A percentile compares a stretch with the other conserved stretches of the same genome.
These are phyloP conservation scores for Paramecium bursaria DNA, from an alignment of 73 alveolate species.

Conservation along the genomic window DNA sequence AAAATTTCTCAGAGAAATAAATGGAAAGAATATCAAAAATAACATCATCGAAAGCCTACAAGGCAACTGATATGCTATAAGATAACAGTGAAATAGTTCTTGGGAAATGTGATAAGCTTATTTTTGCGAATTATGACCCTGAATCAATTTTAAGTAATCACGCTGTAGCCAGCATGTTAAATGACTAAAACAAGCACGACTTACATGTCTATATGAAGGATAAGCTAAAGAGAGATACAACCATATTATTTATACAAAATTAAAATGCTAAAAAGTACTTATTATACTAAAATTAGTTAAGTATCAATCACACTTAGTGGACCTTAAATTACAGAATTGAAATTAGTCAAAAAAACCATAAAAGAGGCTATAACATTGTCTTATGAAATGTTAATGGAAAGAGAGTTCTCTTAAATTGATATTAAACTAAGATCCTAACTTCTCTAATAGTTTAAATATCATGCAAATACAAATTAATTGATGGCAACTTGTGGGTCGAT, in stretches of 20 bases:
- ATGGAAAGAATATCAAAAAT: neutral
- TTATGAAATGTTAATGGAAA: constrained; percentile 27
- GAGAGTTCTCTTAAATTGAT: neutral
- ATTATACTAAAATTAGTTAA: neutral
- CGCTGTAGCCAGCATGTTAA: neutral
- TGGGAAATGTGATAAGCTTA: constrained; percentile 8
- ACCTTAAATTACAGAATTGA: constrained; percentile 32
- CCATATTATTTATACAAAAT: constrained; percentile 3
- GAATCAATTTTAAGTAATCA: neutral
- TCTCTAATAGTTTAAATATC: neutral
- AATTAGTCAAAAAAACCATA: neutral
- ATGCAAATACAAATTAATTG: neutral
- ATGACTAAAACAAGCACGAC: constrained; percentile 1
- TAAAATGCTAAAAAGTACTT: neutral
- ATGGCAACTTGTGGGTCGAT: constrained; percentile 31
- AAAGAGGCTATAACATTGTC: neutral
- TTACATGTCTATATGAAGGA: neutral
- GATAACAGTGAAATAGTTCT: neutral
- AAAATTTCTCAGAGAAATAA: neutral
- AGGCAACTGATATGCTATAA: constrained; percentile 16
- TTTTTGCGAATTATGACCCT: constrained; percentile 18
- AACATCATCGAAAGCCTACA: neutral
- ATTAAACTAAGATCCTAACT: neutral
- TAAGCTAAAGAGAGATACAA: constrained; percentile 21
- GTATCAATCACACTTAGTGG: constrained; percentile 32